phyloP scores from a whole-genome alignment of 495 filamentous ascomycete genomes.

The Penicillium verhagenii region DNA sequence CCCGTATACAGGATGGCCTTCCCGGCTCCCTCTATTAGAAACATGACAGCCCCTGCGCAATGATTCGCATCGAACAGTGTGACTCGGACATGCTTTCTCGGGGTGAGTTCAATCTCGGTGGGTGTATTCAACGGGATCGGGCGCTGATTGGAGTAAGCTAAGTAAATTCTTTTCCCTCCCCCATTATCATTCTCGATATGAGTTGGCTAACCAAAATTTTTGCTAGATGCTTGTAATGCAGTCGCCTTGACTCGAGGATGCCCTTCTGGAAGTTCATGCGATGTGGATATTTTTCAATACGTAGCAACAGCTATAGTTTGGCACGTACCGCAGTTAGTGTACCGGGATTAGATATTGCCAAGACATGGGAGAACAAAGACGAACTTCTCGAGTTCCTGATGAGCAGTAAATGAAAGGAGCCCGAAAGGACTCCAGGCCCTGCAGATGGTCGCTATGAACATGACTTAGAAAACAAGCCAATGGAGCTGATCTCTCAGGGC shows the following conservation, averaged over 20 bases:
- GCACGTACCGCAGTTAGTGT: conserved; percentile 2
- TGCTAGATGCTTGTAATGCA: conserved; percentile 71
- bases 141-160: conserved; percentile 46
- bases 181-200: background rate
- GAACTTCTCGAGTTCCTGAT: conserved; percentile 73
- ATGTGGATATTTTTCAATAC: conserved; percentile 73
- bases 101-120: conserved; percentile 70
- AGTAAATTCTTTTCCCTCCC: background rate
- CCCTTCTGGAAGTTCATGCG: conserved; percentile 76
- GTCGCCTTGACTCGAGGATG: conserved; percentile 67
- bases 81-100: conserved; percentile 65
- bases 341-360: background rate
- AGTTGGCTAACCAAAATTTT: conserved; percentile 56
- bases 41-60: conserved; percentile 90
- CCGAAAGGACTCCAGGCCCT: conserved; percentile 73
- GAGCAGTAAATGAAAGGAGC: conserved; percentile 90
- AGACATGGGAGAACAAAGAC: background rate
- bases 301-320: conserved; percentile 61
- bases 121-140: conserved; percentile 84
- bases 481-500: conserved; percentile 55
- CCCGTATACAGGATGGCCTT: conserved; percentile 88
- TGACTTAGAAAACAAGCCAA: conserved; percentile 90
- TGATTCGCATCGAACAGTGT: conserved; percentile 93
- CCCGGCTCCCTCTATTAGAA: conserved; percentile 75
- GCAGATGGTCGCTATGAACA: conserved; percentile 89